Evolutionary conservation across 2,329 filamentous ascomycete species (phyloP), one percentile per base, ranked within the genome.

Genomic region (Diaporthe ilicicola): DNA sequence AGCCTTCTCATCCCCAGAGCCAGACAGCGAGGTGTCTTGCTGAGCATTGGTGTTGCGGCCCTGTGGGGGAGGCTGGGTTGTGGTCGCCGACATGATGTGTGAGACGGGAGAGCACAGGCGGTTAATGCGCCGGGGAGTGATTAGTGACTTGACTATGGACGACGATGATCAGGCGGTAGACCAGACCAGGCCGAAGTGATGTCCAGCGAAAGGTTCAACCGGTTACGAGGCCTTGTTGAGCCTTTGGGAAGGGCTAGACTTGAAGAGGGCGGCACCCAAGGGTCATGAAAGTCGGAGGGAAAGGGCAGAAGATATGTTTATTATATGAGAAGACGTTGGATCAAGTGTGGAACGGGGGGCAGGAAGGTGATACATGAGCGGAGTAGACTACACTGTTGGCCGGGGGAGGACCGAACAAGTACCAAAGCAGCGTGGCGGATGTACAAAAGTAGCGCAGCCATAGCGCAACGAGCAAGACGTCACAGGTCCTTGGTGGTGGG

Each of bases 71-170:
- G 66, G 44, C 56, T 61, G 19, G 22, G 55, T 65, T 22, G 59
- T 72, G 32, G 67, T 27, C 17, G 46, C 39, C 8, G 66, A 69
- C 59, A 70, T 70, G 22, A 17, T 32, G 29, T 32, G 5, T 22
- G 22, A 15, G 17, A 37, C 61, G 27, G 66, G 17, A 22, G 37
- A 39, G 64, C 34, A 24, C 19, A 48, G 27, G 10, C 29, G 51
- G 17, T 3, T 24, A 34, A 19, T 17, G 42, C 10, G 29, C 7
- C 29, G 59, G 24, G 37, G 34, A 22, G 10, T 24, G n/a, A 48
- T 46, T 48, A 62, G 59, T 24, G n/a, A 19, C 59, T 62, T 24
- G n/a, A 19, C 59, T 62, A 24, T n/a, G 48, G 42, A 22, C 22
- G 59, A 34, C 6, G 42, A 62, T 62, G 42, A 29, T 62, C 19